Percentiles rank a stretch among this genome's conserved stretches.
Evolutionary conservation across 2,329 filamentous ascomycete genomes (phyloP).

Genomic region (Cryoendolithus antarcticus): DNA sequence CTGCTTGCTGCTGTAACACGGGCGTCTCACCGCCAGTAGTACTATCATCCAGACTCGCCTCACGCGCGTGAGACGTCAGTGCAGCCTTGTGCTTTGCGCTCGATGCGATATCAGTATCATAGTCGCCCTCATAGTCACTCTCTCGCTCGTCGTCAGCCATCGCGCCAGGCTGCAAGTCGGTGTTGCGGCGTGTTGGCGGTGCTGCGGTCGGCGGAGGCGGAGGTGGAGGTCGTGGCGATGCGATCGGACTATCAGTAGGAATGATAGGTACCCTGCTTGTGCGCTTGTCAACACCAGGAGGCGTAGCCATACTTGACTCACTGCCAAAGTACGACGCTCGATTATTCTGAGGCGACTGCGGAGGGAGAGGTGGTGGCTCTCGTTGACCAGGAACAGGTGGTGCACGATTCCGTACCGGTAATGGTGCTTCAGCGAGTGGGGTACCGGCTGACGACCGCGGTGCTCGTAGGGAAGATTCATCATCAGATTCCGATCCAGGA

Average conservation of each 20-base stretch:
- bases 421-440: conserved; percentile 16
- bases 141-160: conserved; percentile 49
- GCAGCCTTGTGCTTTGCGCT: conserved; percentile 89
- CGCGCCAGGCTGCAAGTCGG: conserved; percentile 11
- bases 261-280: conserved; percentile 25
- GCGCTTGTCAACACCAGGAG: conserved; percentile 23
- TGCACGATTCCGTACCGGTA: conserved; percentile 22
- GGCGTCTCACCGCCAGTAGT: conserved; percentile 44
- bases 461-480: conserved; percentile 55
- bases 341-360: conserved; percentile 22
- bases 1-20: conserved; percentile 29
- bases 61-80: conserved; percentile 66
- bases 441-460: conserved; percentile 30
- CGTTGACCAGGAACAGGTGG: conserved; percentile 21
- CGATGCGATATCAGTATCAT: conserved; percentile 95
- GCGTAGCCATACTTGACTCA: conserved; percentile 19
- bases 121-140: conserved; percentile 93
- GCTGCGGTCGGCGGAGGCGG: conserved; percentile 32
- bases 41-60: conserved; percentile 60
- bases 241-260: conserved; percentile 24
- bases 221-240: conserved; percentile 30
- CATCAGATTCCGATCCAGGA: conserved; percentile 75
- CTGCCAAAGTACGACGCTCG: conserved; percentile 29
- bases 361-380: conserved; percentile 7
- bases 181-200: conserved; percentile 25